Evolutionary conservation across 108 stramenopile species (phyloP), one percentile per base, ranked within the genome.

Genomic region (Cyclotella baltica): DNA sequence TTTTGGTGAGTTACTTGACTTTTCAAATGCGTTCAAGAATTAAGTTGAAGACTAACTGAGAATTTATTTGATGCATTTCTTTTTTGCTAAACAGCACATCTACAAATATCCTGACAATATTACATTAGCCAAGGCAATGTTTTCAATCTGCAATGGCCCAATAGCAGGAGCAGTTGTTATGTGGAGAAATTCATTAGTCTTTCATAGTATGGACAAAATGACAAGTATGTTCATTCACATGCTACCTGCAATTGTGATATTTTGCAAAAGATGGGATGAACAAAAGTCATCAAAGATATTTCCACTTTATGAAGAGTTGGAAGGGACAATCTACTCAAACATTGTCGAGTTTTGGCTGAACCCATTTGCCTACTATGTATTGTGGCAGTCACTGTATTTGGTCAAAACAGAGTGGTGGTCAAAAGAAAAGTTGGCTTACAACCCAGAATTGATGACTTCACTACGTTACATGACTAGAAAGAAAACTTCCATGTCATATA

Each of bases 111-210:
- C 83, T 30, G 66, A 73, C 68, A 80, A 75, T 65, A 29, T 47
- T 38, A 61, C 75, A 86, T 63, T 84, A 1, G 74, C 47, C 27
- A 81, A 76, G 79, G 64, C 88, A 8, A 73, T 80, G 62, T 95
- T 93, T 63, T 75, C 89, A 5, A 86, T 87, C 43, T 66, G 83
- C 31, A 90, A 88, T 55, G 92, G 92, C 0, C 88, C 90, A 20
- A 68, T 84, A 6, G 73, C 74, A 19, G 27, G 76, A 8, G 83
- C 83, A 0, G 76, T 95, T 15, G 77, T 83, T 37, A 67, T 86
- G 72, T 95, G 93, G 91, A 84, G 92, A 36, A 95, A 95, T 86
- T 85, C 85, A 18, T 78, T 94, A 11, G 90, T 95, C 11, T 95
- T 94, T 67, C 94, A 95, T 58, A 86, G 85, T 30, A 62, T 92